Evolutionary conservation across 805 yeast species (phyloP), one percentile per base, ranked within the genome.

Genomic region (Pichia nanzhaoensis): DNA sequence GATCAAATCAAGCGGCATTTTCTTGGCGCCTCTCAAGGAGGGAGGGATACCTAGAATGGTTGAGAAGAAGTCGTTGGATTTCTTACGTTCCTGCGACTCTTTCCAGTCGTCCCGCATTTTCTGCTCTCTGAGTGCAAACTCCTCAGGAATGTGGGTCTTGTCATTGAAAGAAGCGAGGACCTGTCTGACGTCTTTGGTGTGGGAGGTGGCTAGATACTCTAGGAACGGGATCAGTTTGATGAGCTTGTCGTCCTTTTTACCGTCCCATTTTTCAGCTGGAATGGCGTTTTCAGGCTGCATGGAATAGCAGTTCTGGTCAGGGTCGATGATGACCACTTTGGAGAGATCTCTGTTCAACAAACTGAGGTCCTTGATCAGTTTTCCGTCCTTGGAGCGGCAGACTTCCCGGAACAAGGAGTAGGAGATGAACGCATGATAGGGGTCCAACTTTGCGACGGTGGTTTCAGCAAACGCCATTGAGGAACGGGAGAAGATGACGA

Each of bases 221-320:
- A 93, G 77, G 69, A 93, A 82, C 47, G 98, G 97, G 59, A 93
- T 88, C 67, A 90, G 69, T 56, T 74, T 74, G 54, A 93, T 73
- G 58, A 93, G 75, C 46, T 74, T 72, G 64, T 91, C 96, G 60
- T 86, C 95, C 30, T 84, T 74, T 50, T 69, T 69, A 52, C 99
- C 99, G 44, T 74, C 76, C 99, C 99, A 93, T 50, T 84, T 79
- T 52, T 79, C 73, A 65, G 88, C 68, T 49, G 87, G 80, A 51
- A 93, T 77, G n/a, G 95, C 91, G 65, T 93, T 93, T 56, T 90
- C 96, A 2, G 96, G 96, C 70, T 91, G 97, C 65, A 86, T 64
- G 37, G 83, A 73, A 58, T 77, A 82, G 34, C 84, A 73, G 36
- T 81, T 84, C 36, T 78, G 79, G 56, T 83, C 80, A 34, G 84